These are phyloP conservation scores for Hanseniaspora singularis DNA, from an alignment of 805 yeast species.

Conservation along the genomic window DNA sequence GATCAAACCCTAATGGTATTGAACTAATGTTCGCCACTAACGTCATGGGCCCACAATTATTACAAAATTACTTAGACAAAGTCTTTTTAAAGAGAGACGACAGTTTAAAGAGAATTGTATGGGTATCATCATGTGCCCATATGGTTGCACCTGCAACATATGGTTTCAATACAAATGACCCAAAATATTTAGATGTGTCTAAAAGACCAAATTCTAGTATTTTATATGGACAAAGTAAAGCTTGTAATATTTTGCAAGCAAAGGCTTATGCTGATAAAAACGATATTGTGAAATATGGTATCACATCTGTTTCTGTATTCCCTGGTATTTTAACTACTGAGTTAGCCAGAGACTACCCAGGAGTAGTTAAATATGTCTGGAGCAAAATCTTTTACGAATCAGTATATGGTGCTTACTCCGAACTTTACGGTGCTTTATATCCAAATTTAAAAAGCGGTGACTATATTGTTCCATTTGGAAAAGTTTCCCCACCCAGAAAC, in stretches of 20 bases:
- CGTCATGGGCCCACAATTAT: slow-evolving; percentile 30
- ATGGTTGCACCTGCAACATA: slow-evolving; percentile 22
- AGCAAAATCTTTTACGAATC: slow-evolving; percentile 20
- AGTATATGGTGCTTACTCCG: slow-evolving; percentile 31
- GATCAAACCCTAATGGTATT: slow-evolving; percentile 28
- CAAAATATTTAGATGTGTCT: slow-evolving; percentile 20
- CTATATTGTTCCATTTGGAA: slow-evolving; percentile 31
- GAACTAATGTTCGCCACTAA: slow-evolving; percentile 32
- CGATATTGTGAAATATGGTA: slow-evolving; percentile 23
- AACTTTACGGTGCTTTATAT: slow-evolving; percentile 30
- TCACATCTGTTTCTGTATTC: slow-evolving; percentile 28
- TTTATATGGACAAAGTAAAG: slow-evolving; percentile 33
- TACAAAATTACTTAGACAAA: slow-evolving; percentile 31
- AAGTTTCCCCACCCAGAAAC: slow-evolving; percentile 24
- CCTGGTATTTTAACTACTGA: slow-evolving; percentile 31
- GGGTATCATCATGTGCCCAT: slow-evolving; percentile 32
- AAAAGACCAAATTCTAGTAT: slow-evolving; percentile 19
- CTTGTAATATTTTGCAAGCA: slow-evolving; percentile 29
- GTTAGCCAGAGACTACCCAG: slow-evolving; percentile 24
- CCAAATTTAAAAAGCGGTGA: slow-evolving; percentile 29
- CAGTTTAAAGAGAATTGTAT: slow-evolving; percentile 29
- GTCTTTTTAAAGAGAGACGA: slow-evolving; percentile 27
- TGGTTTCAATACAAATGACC: slow-evolving; percentile 29
- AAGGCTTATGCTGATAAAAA: slow-evolving; percentile 28
- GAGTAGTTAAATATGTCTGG: slow-evolving; percentile 14